Evolutionary conservation across 257 asterid species (phyloP).

Genomic region (Haberlea rhodopensis): DNA sequence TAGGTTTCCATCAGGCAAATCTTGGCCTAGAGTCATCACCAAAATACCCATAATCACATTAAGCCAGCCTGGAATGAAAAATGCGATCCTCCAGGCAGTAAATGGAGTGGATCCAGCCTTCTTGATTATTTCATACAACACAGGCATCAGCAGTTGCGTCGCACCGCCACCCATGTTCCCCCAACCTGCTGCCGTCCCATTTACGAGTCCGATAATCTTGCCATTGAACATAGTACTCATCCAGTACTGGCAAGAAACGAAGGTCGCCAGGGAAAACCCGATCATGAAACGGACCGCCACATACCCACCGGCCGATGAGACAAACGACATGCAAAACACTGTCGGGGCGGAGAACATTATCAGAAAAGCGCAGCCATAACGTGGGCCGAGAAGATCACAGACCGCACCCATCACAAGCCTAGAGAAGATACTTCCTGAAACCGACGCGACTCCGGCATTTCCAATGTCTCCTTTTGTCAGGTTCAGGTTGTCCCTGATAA

Average conservation of each 20-base stretch:
- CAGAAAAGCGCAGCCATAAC: no score
- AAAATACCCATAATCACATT: slow-evolving; percentile 56
- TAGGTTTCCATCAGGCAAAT: slow-evolving; percentile 66
- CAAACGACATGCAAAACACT: slow-evolving; percentile 54
- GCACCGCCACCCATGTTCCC: slow-evolving; percentile 80
- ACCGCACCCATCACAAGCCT: slow-evolving; percentile 66
- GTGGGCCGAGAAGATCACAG: slow-evolving; percentile 53
- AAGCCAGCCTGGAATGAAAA: slow-evolving; percentile 61
- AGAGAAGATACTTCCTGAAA: no score
- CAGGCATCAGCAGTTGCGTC: slow-evolving; percentile 63
- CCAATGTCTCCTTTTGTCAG: slow-evolving; percentile 46
- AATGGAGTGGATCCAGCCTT: slow-evolving; percentile 43
- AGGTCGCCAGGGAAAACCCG: slow-evolving; percentile 59
- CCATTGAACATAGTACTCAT: slow-evolving; percentile 59
- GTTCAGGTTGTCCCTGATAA: slow-evolving; percentile 54
- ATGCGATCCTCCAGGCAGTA: slow-evolving; percentile 68
- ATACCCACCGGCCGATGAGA: no score
- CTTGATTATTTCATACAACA: slow-evolving; percentile 44
- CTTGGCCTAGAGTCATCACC: slow-evolving; percentile 65
- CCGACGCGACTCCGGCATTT: no score
- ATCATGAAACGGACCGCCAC: slow-evolving; percentile 61
- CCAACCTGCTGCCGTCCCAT: slow-evolving; percentile 71
- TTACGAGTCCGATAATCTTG: slow-evolving; percentile 50
- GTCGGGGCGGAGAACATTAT: slow-evolving; percentile 54
- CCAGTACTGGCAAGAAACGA: no score